Conservation (phyloP, 306 rosid species). For the Albizia julibrissin region DNA sequence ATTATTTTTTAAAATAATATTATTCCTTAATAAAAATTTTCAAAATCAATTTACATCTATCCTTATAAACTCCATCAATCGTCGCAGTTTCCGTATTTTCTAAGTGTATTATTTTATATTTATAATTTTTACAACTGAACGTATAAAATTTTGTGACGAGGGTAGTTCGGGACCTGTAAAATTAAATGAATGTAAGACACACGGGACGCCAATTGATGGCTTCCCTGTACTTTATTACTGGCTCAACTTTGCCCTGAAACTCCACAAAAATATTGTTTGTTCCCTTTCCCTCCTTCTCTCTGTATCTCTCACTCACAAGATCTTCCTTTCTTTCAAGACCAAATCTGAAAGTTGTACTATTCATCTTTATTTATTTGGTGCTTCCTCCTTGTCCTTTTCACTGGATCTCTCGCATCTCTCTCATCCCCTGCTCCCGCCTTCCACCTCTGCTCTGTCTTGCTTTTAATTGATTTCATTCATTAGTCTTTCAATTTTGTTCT, state of each 20-base stretch:
- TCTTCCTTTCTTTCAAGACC: slow-evolving; percentile 53
- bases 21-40: too few species aligned
- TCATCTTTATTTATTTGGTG: slow-evolving; percentile 9
- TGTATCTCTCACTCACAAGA: slow-evolving; percentile 28
- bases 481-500: slow-evolving; percentile 38
- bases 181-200: background rate
- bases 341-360: slow-evolving; percentile 28
- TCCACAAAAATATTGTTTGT: slow-evolving; percentile 9
- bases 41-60: too few species aligned
- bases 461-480: background rate
- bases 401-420: slow-evolving; percentile 17
- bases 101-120: too few species aligned
- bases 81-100: too few species aligned
- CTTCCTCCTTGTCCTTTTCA: slow-evolving; percentile 29
- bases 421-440: slow-evolving; percentile 24
- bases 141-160: background rate
- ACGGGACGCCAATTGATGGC: slow-evolving; percentile 29
- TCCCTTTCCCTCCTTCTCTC: background rate
- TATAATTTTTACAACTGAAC: too few species aligned
- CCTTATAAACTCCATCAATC: too few species aligned
- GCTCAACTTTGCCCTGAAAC: slow-evolving; percentile 4
- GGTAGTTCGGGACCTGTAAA: background rate
- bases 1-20: too few species aligned
- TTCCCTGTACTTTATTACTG: slow-evolving; percentile 32
- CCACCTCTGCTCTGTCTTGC: slow-evolving; percentile 10